Base-by-base conservation (phyloP, 2,329 filamentous ascomycete species). In the Scytalidium sp. region DNA sequence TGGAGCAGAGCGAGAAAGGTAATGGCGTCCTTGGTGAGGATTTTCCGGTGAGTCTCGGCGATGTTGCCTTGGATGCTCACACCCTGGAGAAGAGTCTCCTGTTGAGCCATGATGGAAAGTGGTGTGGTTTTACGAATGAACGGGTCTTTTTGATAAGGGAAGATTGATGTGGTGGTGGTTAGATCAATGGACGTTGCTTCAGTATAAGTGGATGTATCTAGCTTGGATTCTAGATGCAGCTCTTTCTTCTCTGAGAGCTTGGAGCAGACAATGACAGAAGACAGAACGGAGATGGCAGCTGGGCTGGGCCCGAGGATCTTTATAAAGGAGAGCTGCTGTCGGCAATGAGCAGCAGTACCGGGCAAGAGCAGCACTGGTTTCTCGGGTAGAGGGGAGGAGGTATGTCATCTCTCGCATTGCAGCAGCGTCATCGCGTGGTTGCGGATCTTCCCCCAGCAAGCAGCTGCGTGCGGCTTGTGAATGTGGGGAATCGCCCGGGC, bases 1-100 rank as follows among this genome's bases (percentile, higher is more conserved):
- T 99, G 94, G 64, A 99, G 83, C 57, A 97, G 85, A 32, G 93
- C 89, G 53, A 99, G 83, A 78, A 97, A 99, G 56, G 90, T 88
- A 57, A 90, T 85, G 49, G 93, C 93, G 58, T 95, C 83, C 62
- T 91, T 93, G 56, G 85, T 96, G 58, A 97, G 82, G 69, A 99
- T 95, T 79, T 96, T 93, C 75, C 84, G 84, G 70, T 92, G 87
- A 61, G 86, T 76, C 52, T 93, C 84, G 64, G 84, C 84, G 66
- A 97, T 75, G 55, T 81, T 72, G 65, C 90, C 93, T 64, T 90
- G 85, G 78, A 97, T 83, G 72, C 85, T 83, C 66, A 97, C 92
- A 72, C 91, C 91, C 70, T 91, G 85, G 60, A 97, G 86, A 66
- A 96, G 88, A 57, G 79, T 74, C 50, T 96, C 88, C 65, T 81